phyloP scores from a whole-genome alignment of 2,329 filamentous ascomycete species.

The Paraphaeosphaeria sporulosa region DNA sequence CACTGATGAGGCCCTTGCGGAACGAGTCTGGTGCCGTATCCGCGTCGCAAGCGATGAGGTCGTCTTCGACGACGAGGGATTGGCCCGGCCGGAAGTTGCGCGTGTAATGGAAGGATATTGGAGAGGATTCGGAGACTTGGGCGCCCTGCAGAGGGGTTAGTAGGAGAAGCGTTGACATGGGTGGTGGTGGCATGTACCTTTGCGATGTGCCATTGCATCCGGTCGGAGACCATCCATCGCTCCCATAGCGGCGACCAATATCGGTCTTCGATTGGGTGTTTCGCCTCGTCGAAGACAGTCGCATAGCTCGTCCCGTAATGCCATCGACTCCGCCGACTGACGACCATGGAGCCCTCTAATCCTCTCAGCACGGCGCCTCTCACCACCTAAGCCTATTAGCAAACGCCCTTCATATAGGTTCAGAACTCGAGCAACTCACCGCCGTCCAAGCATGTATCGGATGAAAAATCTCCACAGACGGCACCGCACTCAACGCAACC shows the following conservation, averaged over 20 bases:
- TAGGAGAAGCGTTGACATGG: background rate
- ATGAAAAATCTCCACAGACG: constrained; percentile 80
- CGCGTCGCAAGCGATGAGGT: constrained; percentile 77
- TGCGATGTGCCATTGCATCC: constrained; percentile 86
- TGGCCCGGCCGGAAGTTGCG: constrained; percentile 83
- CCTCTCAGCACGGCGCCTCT: constrained; percentile 78
- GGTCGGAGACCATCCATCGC: constrained; percentile 81
- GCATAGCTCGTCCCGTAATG: constrained; percentile 84
- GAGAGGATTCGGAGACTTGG: constrained; percentile 74
- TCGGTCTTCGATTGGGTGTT: constrained; percentile 74
- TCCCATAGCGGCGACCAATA: constrained; percentile 85
- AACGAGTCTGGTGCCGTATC: constrained; percentile 68
- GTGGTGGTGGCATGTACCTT: constrained; percentile 60
- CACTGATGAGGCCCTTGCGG: constrained; percentile 66
- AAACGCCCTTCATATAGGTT: no score
- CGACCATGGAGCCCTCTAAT: constrained; percentile 80
- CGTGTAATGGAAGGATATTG: constrained; percentile 85
- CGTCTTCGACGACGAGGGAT: constrained; percentile 79
- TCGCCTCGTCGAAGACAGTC: constrained; percentile 78
- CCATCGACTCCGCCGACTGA: constrained; percentile 75
- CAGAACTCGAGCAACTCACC: background rate
- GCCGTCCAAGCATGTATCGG: constrained; percentile 84
- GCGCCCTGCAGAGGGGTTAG: constrained; percentile 64
- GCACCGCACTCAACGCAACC: constrained; percentile 58
- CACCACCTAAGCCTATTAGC: constrained; percentile 60